Base-by-base conservation (phyloP, 768 basidiomycete species). In the Rhodotorula taiwanensis region DNA sequence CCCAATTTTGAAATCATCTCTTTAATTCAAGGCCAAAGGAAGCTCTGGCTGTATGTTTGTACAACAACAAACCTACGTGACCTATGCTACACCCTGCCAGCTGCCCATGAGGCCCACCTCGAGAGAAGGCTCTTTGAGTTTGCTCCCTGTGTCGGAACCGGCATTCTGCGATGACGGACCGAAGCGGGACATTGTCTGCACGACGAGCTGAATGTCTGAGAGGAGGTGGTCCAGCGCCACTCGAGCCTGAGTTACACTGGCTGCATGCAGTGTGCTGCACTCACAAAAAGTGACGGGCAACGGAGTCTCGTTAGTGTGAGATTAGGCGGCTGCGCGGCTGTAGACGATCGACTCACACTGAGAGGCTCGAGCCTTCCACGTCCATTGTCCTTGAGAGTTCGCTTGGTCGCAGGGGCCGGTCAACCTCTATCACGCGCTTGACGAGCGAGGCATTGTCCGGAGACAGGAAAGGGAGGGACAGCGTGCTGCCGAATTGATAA, bases 161-260 rank as follows among this genome's bases (percentile, higher is more conserved):
- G 23, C 36, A 11, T 21, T 51, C 49, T 11, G 52, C 59, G 11
- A 45, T 15, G 13, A 57, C 5, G 67, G 67, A 3, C 60, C 67
- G 21, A 69, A 69, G n/a, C 27, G 55, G 57, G 62, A 60, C 67
- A 69, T 62, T 0, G 67, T 69, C 45, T 69, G 67, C 21, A 69
- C 67, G 27, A 69, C 63, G 23, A 69, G 67, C 50, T 69, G 63
- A 10, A 69, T 34, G 41, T 69, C 67, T 10, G 60, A 62, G 3
- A 69, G 54, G 43, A 53, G 52, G 34, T 69, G 67, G 27, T 69
- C 67, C 25, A 69, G 60, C 15, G 67, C 67, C 1, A 69, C 67
- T 1, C 67, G 56, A 0, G 63, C 67, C 28, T 69, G 67, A 1
- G 60, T 34, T 6, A 65, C 60, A 3, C 63, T 65, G 2, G 43